A percentile compares a stretch with the other conserved stretches of the same genome.
Evolutionary conservation across 2,329 filamentous ascomycete genomes (phyloP).

Genomic region (Dothistroma septosporum): DNA sequence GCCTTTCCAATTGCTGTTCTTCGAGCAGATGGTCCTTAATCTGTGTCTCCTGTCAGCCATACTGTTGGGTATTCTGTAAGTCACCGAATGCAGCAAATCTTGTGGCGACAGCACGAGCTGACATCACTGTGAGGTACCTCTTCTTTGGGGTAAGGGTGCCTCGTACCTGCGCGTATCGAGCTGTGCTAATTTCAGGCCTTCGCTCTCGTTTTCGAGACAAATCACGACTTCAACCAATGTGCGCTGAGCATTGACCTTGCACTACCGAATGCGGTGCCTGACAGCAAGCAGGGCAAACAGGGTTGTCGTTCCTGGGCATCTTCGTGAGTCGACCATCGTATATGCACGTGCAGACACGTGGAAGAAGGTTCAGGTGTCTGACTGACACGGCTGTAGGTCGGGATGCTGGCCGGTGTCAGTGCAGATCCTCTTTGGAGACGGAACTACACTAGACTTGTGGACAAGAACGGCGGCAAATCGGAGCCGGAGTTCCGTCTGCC

Average conservation of each 20-base stretch:
- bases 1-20: slow-evolving; percentile 72
- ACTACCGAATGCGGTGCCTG: not conserved
- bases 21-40: slow-evolving; percentile 68
- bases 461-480: slow-evolving; percentile 53
- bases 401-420: slow-evolving; percentile 61
- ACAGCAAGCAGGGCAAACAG: slow-evolving; percentile 53
- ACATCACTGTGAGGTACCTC: slow-evolving; percentile 50
- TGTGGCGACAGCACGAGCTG: not conserved
- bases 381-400: slow-evolving; percentile 57
- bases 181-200: slow-evolving; percentile 54
- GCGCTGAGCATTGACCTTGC: not conserved
- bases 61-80: slow-evolving; percentile 72
- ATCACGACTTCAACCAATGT: slow-evolving; percentile 72
- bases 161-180: not conserved
- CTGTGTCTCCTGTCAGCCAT: slow-evolving; percentile 81
- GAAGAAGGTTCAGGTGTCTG: not conserved
- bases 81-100: not conserved
- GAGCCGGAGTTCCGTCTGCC: slow-evolving; percentile 87
- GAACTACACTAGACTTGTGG: slow-evolving; percentile 56
- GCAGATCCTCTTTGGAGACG: slow-evolving; percentile 64
- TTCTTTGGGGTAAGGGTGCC: slow-evolving; percentile 62
- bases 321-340: slow-evolving; percentile 42
- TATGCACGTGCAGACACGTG: slow-evolving; percentile 6
- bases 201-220: slow-evolving; percentile 68
- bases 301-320: slow-evolving; percentile 69